A percentile compares a stretch with the other conserved stretches of the same genome.
Evolutionary conservation across 805 yeast species (phyloP).

Genomic region (Priceomyces haplophilus): DNA sequence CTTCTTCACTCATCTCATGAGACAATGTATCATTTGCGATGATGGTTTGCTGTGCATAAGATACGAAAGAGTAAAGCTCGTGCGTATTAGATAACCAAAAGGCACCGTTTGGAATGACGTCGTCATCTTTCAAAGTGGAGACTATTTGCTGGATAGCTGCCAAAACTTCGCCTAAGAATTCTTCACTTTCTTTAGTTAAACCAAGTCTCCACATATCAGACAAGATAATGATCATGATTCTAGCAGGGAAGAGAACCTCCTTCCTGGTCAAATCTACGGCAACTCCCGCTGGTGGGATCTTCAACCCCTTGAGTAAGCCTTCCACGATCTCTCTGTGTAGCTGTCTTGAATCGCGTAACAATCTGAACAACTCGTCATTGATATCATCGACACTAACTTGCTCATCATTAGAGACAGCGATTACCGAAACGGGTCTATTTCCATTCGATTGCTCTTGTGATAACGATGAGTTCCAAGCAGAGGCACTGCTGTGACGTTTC

Average conservation of each 20-base stretch:
- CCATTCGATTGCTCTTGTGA: slow-evolving; percentile 36
- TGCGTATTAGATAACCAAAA: slow-evolving; percentile 97
- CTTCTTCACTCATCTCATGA: slow-evolving; percentile 83
- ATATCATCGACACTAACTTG: slow-evolving; percentile 61
- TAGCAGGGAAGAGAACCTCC: slow-evolving; percentile 93
- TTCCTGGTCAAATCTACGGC: slow-evolving; percentile 80
- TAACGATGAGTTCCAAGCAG: slow-evolving; percentile 31
- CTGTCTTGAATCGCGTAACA: slow-evolving; percentile 66
- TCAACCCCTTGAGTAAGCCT: slow-evolving; percentile 79
- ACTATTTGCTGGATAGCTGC: slow-evolving; percentile 84
- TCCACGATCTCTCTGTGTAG: slow-evolving; percentile 82
- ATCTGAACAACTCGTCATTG: slow-evolving; percentile 69
- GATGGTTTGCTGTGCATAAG: slow-evolving; percentile 91
- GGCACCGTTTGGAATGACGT: slow-evolving; percentile 86
- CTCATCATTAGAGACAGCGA: slow-evolving; percentile 54
- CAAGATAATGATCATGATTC: slow-evolving; percentile 85
- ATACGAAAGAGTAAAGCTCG: slow-evolving; percentile 90
- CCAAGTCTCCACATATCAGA: slow-evolving; percentile 99
- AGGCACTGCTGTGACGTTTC: slow-evolving; percentile 41
- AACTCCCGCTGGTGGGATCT: slow-evolving; percentile 81
- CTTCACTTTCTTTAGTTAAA: slow-evolving; percentile 86
- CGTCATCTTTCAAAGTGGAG: slow-evolving; percentile 75
- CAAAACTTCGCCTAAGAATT: slow-evolving; percentile 83
- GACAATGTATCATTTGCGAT: slow-evolving; percentile 76
- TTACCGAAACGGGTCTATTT: slow-evolving; percentile 59